Base-by-base conservation (phyloP, 768 basidiomycete genomes). In the Floccularia luteovirens region DNA sequence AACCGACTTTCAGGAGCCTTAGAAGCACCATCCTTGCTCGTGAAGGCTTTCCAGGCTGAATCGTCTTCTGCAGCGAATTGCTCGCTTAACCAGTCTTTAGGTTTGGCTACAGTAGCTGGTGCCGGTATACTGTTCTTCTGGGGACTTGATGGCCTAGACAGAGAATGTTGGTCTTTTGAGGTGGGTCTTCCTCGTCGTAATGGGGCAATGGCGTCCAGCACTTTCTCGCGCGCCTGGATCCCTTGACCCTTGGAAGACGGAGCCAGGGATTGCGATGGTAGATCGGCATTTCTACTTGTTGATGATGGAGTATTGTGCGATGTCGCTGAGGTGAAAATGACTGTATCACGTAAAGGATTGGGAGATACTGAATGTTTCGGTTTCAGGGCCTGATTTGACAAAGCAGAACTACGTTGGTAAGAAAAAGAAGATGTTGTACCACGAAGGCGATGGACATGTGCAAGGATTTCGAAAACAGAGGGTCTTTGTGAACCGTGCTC, bases 401-500 rank as follows among this genome's bases (percentile, higher is more conserved):
- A n/a, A n/a, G n/a, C n/a, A n/a, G n/a, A n/a, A n/a, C n/a, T n/a
- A n/a, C n/a, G n/a, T n/a, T n/a, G 66, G 52, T 96, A 96, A 27
- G 76, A 64, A 52, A 83, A 85, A 27, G 75, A 73, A 5, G 91
- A 88, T 56, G 79, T 85, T 1, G 90, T 90, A 8, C 92, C 90
- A 16, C 93, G 82, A 50, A 96, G 74, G 22, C 72, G 70, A 62
- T 97, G 96, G 1, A 93, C 88, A 43, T 77, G 75, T 33, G 72
- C 66, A 31, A 98, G 79, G 11, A 94, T 62, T 50, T 96, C 90
- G 51, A 93, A 97, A 12, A 89, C 84, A 11, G 78, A 75, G 7
- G 94, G 96, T 12, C 96, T 74, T 48, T 88, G 82, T 2, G 77
- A 57, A 2, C 93, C 90, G 46, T 91, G 84, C 54, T 98, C 96